Evolutionary conservation across 805 yeast genomes (phyloP).

Genomic region (Sungouiozyma ichnusensis): DNA sequence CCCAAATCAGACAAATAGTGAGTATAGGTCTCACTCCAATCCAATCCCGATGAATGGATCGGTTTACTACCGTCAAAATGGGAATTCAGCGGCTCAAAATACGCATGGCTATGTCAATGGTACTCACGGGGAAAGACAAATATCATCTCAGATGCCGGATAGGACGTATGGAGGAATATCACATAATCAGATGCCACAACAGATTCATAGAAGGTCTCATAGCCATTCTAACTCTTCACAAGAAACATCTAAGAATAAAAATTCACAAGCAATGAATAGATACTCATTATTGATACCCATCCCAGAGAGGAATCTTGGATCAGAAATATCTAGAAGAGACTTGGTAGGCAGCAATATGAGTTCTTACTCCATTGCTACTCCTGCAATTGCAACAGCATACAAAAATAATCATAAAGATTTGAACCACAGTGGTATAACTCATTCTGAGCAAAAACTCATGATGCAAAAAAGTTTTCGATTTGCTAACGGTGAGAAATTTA

Average conservation of each 20-base stretch:
- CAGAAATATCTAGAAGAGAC: not conserved
- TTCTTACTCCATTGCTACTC: not conserved
- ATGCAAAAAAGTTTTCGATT: constrained; percentile 20
- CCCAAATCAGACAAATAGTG: too few relatives aligned
- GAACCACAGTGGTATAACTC: constrained; percentile 14
- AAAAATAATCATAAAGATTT: not conserved
- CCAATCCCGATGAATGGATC: not conserved
- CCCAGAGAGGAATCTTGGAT: not conserved
- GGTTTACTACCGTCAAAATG: not conserved
- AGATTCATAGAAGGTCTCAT: not conserved
- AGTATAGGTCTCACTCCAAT: not conserved
- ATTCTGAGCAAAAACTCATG: constrained; percentile 12
- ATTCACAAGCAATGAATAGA: not conserved
- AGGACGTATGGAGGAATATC: too few relatives aligned
- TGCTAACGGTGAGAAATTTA: constrained; percentile 23
- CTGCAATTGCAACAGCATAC: not conserved
- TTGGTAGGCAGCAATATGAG: not conserved
- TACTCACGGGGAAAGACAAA: not conserved
- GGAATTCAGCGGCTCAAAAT: not conserved
- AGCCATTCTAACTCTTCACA: not conserved
- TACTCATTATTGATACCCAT: not conserved
- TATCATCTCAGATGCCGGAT: too few relatives aligned
- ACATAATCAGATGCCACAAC: too few relatives aligned
- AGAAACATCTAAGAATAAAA: not conserved
- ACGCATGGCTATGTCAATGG: not conserved